Evolutionary conservation across 768 basidiomycete genomes (phyloP), one percentile per base, ranked within the genome.

Genomic region (Tricholoma furcatifolium): DNA sequence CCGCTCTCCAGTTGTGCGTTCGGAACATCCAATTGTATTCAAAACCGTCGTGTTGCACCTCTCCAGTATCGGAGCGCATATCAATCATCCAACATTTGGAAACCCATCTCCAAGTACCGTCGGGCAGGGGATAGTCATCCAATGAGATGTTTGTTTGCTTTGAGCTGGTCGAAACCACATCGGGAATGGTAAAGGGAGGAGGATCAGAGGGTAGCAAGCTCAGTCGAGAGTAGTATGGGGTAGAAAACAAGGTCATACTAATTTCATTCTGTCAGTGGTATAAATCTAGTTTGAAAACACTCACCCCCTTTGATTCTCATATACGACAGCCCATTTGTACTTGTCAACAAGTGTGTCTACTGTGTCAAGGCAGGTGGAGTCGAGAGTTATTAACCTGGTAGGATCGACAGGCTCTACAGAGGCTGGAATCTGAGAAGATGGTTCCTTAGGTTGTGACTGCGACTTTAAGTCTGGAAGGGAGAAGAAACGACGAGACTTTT

Each of bases 11-110:
- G 43, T 82, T 67, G 44, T 79, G 76, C 31, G 71, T 67, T 15
- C 87, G 81, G 59, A 93, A 93, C 54, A 73, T 65, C 82, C 86
- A 90, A 64, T 91, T 92, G 69, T 92, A 93, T 67, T 93, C 88
- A 60, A 91, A 93, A 47, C 90, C 90, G 59, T 91, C 89, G 58
- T 87, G 79, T 59, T 91, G 87, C 2, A 91, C 85, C 60, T 86
- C 80, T 46, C 88, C 87, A 20, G 73, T 72, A 59, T 88, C 83
- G 24, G 83, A 80, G 38, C 86, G 87, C 90, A 93, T 92, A 71
- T 93, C 91, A 53, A 92, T 82, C 87, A 92, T 88, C 90, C 90
- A 93, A 6, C 79, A 68, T 39, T 80, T 80, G 38, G 87, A 89
- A 1, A 91, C 82, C 90, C 90, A 93, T 47, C 71, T 78, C 91